Evolutionary conservation across 306 rosid species (phyloP), one percentile per base, ranked within the genome.

Genomic region (Sophora flavescens): DNA sequence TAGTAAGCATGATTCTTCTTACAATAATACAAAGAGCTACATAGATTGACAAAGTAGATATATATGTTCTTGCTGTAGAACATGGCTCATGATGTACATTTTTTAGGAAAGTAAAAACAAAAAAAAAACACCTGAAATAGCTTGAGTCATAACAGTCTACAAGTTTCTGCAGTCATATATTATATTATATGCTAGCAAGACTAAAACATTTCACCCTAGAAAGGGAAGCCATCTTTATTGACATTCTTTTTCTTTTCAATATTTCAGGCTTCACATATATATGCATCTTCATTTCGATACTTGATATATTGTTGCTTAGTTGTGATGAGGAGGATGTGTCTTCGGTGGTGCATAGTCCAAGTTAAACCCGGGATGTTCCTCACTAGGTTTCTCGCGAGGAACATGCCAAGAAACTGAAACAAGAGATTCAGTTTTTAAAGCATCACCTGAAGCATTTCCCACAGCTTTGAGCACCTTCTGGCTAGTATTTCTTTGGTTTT

Each of bases 321-420:
- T 92, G 82, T 93, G 97, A 76, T 85, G 80, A 74, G 96, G 97
- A 82, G 97, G 96, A 78, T 93, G 94, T 53, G 92, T 86, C 87
- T 89, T 89, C 0, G 97, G 93, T 38, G 92, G 96, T 28, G 91
- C 51, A 68, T 93, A 90, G 56, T 93, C 97, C 86, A 80, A 81
- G 83, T 78, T 80, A 78, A 88, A 84, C 62, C 82, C 85, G 0
- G 87, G 93, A 66, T 84, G 88, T 62, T 83, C 84, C 81, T 90
- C 77, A 15, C 86, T 78, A 6, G 61, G 79, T 71, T 92, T 86
- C 86, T 82, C 74, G 70, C 59, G 78, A 52, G 92, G 97, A 70
- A 88, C 87, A 11, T 67, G 74, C 91, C 87, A 88, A 5, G 91
- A 76, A 78, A 83, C 87, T 59, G 96, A 74, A 51, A 13, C 84